Base-by-base conservation (phyloP, 805 yeast genomes). In the Schwanniomyces vanrijiae region DNA sequence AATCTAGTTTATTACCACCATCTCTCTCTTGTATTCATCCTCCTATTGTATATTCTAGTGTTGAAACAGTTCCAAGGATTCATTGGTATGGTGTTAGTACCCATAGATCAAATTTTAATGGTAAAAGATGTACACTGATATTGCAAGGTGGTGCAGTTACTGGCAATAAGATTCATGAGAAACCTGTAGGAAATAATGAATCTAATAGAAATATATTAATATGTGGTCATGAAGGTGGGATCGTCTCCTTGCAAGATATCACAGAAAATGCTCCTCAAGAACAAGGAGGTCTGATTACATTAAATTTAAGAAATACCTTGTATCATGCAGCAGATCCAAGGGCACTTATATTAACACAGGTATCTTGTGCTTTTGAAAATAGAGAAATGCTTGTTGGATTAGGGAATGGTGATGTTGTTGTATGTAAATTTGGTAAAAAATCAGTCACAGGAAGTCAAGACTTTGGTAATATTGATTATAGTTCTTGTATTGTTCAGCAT, bases 191-290 rank as follows among this genome's bases (percentile, higher is more conserved):
- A 0, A 44, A 52, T 22, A 66, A 64, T 38, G 75, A 71, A 8
- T 58, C 84, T 3, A 80, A 79, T 10, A 70, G 70, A 9, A 65
- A 58, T 44, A 60, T 73, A n/a, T 49, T 91, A 37, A 83, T 90
- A 1, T 84, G 96, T 0, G 98, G 97, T 0, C 96, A 94, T 60
- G 80, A 83, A 29, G 86, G 86, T 61, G 98, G 97, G 0, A 78
- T 84, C 29, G 81, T 94, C 0, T 76, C 97, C 45, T 72, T 92
- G 8, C 84, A 90, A 83, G 96, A 92, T 66, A 84, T 90, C 0
- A 82, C 95, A 0, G 81, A 83, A 47, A 86, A 87, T 18, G 96
- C 88, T 40, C 63, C 58, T 20, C 64, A 55, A 42, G 71, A 65
- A 20, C 54, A 61, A 8, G 73, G 66, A 42, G 59, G 58, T 31